Percentiles rank a stretch among this genome's conserved stretches.
Conservation (phyloP, 768 basidiomycete species). For the Lactarius hengduanensis region DNA sequence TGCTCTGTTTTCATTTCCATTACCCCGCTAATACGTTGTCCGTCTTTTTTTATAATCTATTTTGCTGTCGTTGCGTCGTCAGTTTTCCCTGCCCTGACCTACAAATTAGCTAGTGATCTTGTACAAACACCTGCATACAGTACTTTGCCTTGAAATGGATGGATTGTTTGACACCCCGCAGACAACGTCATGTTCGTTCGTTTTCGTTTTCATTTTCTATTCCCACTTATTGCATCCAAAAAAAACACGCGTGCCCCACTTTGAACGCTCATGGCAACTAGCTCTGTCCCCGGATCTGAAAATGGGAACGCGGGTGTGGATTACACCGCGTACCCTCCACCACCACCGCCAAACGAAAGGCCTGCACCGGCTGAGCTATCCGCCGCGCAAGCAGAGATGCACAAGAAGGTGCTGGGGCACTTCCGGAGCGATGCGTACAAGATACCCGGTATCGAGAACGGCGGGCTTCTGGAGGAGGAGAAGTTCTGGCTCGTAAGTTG, state of each 20-base stretch:
- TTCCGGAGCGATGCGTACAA: conserved; percentile 53
- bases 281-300: neutral
- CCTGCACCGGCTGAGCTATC: conserved; percentile 36
- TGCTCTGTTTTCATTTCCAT: neutral
- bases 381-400: conserved; percentile 48
- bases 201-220: neutral
- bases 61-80: conserved; percentile 16
- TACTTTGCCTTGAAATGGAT: neutral
- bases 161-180: neutral
- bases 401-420: conserved; percentile 55
- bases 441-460: conserved; percentile 46
- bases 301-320: conserved; percentile 19
- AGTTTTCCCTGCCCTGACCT: neutral
- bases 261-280: conserved; percentile 3
- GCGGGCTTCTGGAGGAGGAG: conserved; percentile 59
- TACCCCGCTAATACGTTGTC: conserved; percentile 15
- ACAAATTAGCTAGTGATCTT: neutral
- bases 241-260: neutral
- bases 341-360: conserved; percentile 8
- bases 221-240: neutral
- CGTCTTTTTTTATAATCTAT: conserved; percentile 28
- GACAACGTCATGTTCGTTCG: neutral
- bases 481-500: conserved; percentile 70
- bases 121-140: neutral
- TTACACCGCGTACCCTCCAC: conserved; percentile 20